Evolutionary conservation across 805 yeast genomes (phyloP), one percentile per base, ranked within the genome.

Genomic region (Suhomyces sp.): DNA sequence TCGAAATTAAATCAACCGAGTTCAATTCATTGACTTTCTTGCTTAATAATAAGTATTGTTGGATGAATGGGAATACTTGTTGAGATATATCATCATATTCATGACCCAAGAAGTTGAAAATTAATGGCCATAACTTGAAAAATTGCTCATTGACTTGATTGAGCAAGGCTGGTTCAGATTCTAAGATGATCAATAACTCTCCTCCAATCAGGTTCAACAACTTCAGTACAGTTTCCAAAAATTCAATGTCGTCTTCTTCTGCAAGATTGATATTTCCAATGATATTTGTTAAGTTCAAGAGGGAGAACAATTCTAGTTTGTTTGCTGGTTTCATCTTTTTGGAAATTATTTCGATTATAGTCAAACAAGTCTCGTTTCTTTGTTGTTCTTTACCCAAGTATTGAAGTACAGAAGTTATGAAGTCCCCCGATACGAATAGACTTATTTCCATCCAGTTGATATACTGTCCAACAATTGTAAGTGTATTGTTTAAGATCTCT

Each of bases 361-460:
- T 72, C 25, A 54, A 58, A 15, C 81, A 72, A 19, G 95, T 82
- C 19, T 78, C 69, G 33, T 75, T 66, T 39, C 81, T 75, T 33
- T 77, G 75, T 15, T 58, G 60, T 4, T 60, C 58, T 39, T 57
- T 60, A 35, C 69, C 70, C 43, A 88, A 67, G 50, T 74, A 81
- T 39, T 72, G 74, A 50, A 78, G 81, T 30, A 88, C 72, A 23
- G 75, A 53, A 18, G 68, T 60, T 48, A 86, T 64, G 46, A 76
- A 80, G 29, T 75, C 75, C 21, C 74, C 70, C 32, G 77, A 77
- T 19, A 88, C 71, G 36, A 91, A 77, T 47, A 87, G 67, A 36
- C 81, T 69, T 42, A 90, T 80, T 55, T 87, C 95, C 56, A 90
- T 87, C 98, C 99, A 93, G 16, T 90, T 81, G 16, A 88, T 84